Percentiles rank a stretch among this genome's conserved stretches.
phyloP scores from a whole-genome alignment of 441 rosid genomes.

The Gossypium trilobum region DNA sequence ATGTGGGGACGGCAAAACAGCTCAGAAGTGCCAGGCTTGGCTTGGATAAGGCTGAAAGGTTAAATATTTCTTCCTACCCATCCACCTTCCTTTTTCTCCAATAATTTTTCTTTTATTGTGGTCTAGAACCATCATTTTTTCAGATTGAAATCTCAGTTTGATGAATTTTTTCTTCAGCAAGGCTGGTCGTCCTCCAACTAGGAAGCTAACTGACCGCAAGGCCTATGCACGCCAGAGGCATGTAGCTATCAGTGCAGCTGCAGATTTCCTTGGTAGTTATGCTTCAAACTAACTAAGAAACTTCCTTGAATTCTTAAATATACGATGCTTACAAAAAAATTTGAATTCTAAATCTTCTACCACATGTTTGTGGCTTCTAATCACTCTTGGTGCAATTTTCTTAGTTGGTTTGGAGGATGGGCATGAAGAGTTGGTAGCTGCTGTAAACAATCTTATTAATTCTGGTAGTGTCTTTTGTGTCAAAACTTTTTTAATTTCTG shows the following conservation, averaged over 20 bases:
- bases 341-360: not conserved
- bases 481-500: constrained; percentile 9
- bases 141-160: constrained; percentile 23
- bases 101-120: constrained; percentile 5
- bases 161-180: constrained; percentile 49
- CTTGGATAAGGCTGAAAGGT: constrained; percentile 85
- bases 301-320: constrained; percentile 9
- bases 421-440: constrained; percentile 85
- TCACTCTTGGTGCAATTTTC: constrained; percentile 24
- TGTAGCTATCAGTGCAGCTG: constrained; percentile 43
- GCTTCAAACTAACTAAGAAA: constrained; percentile 17
- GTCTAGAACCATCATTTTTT: constrained; percentile 5
- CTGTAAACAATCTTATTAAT: constrained; percentile 66
- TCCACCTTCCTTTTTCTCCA: not conserved
- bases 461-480: constrained; percentile 34
- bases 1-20: constrained; percentile 76
- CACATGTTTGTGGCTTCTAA: constrained; percentile 13
- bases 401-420: constrained; percentile 82
- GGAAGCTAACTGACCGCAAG: constrained; percentile 94
- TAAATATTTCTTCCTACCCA: constrained; percentile 9
- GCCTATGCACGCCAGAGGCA: constrained; percentile 77
- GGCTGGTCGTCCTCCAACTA: constrained; percentile 78
- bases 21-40: constrained; percentile 73
- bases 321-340: not conserved
- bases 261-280: constrained; percentile 80